A percentile compares a stretch with the other conserved stretches of the same genome.
These are phyloP conservation scores for Pulveroboletus sp. DNA, from an alignment of 768 basidiomycete genomes.

Conservation along the genomic window DNA sequence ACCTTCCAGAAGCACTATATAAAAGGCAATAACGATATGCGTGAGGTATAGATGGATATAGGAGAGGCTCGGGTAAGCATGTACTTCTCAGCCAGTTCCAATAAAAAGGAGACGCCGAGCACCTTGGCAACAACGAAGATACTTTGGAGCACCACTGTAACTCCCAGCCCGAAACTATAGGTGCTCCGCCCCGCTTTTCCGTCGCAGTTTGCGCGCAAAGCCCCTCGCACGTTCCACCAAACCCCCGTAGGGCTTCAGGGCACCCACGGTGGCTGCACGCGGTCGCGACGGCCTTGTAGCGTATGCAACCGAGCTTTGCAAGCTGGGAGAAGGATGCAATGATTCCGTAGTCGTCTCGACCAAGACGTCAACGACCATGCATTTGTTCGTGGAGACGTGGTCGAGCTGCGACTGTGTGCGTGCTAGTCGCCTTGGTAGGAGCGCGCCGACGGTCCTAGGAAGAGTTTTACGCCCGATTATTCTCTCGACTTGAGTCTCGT, in stretches of 20 bases:
- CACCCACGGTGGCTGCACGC: constrained; percentile 33
- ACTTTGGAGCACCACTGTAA: constrained; percentile 18
- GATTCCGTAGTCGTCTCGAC: constrained; percentile 38
- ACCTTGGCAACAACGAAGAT: constrained; percentile 27
- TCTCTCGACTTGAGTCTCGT: constrained; percentile 46
- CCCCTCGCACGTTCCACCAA: constrained; percentile 38
- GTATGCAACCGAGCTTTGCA: constrained; percentile 16
- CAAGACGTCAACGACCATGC: constrained; percentile 43
- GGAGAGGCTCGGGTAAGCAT: constrained; percentile 18
- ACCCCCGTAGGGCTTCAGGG: constrained; percentile 20
- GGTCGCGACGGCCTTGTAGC: constrained; percentile 28
- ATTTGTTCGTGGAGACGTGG: constrained; percentile 27
- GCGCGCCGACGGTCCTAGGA: constrained; percentile 37
- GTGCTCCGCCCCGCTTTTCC: constrained; percentile 30
- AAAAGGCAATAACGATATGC: constrained; percentile 6
- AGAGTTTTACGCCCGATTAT: constrained; percentile 42
- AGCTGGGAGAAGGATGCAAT: not conserved
- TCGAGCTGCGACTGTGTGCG: constrained; percentile 39
- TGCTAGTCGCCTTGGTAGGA: constrained; percentile 44
- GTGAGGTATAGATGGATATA: constrained; percentile 24
- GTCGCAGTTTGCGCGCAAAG: constrained; percentile 41
- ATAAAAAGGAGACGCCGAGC: constrained; percentile 15
- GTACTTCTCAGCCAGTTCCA: constrained; percentile 6
- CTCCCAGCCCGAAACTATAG: constrained; percentile 7
- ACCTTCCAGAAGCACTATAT: constrained; percentile 10